phyloP scores from a whole-genome alignment of 108 stramenopile genomes.

The Discostella stelligeroides region DNA sequence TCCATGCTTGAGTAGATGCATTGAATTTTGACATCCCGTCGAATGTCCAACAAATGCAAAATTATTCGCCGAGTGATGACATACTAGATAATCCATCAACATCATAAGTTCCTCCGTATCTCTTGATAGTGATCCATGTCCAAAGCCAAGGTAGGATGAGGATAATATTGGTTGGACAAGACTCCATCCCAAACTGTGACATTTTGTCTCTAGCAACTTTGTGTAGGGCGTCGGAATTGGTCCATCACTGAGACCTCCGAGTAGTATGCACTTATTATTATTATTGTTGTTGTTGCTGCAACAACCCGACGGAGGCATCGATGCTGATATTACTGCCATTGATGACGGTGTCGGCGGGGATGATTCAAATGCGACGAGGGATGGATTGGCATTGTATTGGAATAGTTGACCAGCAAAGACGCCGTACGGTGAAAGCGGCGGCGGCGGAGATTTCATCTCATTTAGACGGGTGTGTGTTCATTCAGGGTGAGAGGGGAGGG shows the following conservation, averaged over 20 bases:
- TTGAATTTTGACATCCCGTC: slow-evolving; percentile 92
- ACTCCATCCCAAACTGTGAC: slow-evolving; percentile 60
- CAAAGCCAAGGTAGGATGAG: slow-evolving; percentile 76
- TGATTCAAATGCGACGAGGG: slow-evolving; percentile 83
- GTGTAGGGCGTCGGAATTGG: slow-evolving; percentile 82
- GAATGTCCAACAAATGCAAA: slow-evolving; percentile 92
- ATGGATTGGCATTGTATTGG: slow-evolving; percentile 59
- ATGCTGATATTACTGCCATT: not conserved
- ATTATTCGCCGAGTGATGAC: slow-evolving; percentile 55
- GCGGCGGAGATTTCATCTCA: too few species aligned
- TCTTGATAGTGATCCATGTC: slow-evolving; percentile 70
- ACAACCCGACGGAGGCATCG: too few species aligned
- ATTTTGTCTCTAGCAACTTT: slow-evolving; percentile 53
- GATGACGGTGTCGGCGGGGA: slow-evolving; percentile 24
- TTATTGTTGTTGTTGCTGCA: slow-evolving; percentile 57
- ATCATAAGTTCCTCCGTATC: slow-evolving; percentile 63
- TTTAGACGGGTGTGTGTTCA: too few species aligned
- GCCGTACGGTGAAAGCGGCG: slow-evolving; percentile 66
- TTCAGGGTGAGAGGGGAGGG: slow-evolving; percentile 51
- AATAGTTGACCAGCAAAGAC: slow-evolving; percentile 70
- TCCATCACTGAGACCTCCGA: slow-evolving; percentile 83
- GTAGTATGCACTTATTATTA: slow-evolving; percentile 80
- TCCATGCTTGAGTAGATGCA: slow-evolving; percentile 80
- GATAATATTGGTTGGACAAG: slow-evolving; percentile 84
- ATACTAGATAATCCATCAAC: slow-evolving; percentile 60